Evolutionary conservation across 352 stramenopile genomes (phyloP).

Genomic region (Phytophthora foliorum): DNA sequence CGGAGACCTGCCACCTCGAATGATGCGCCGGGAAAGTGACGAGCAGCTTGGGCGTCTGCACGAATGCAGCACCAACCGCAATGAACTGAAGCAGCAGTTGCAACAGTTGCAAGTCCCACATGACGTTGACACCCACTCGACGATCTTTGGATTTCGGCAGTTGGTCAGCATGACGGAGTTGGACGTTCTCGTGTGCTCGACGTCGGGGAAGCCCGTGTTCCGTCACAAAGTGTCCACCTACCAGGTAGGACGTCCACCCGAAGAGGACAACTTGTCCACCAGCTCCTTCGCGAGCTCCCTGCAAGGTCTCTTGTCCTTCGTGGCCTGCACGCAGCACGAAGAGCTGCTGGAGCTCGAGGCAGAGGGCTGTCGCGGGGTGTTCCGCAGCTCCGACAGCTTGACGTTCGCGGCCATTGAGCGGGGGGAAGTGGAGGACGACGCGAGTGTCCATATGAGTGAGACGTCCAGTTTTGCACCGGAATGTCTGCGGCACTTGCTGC

Average conservation of each 20-base stretch:
- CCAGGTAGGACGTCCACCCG: neutral
- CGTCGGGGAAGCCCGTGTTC: constrained; percentile 72
- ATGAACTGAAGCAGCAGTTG: neutral
- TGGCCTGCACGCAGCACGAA: constrained; percentile 63
- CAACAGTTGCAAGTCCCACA: constrained; percentile 11
- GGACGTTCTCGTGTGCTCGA: constrained; percentile 66
- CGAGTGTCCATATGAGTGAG: constrained; percentile 6
- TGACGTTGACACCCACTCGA: constrained; percentile 4
- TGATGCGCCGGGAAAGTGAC: constrained; percentile 51
- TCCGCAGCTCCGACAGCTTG: constrained; percentile 58
- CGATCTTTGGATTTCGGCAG: neutral
- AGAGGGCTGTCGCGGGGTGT: constrained; percentile 49
- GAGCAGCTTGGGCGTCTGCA: constrained; percentile 8
- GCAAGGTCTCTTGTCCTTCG: constrained; percentile 72
- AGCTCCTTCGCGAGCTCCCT: constrained; percentile 72
- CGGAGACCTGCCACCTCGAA: constrained; percentile 43
- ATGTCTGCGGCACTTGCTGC: constrained; percentile 59
- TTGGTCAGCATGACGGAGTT: constrained; percentile 35
- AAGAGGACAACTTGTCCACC: constrained; percentile 34
- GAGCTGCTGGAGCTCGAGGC: constrained; percentile 64
- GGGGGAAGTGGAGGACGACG: constrained; percentile 9
- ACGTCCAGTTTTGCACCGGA: constrained; percentile 28
- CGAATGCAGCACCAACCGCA: neutral
- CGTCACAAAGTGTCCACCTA: constrained; percentile 42
- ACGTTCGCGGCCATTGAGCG: constrained; percentile 67